Base-by-base conservation (phyloP, 495 filamentous ascomycete species). In the Penicillium herquei region DNA sequence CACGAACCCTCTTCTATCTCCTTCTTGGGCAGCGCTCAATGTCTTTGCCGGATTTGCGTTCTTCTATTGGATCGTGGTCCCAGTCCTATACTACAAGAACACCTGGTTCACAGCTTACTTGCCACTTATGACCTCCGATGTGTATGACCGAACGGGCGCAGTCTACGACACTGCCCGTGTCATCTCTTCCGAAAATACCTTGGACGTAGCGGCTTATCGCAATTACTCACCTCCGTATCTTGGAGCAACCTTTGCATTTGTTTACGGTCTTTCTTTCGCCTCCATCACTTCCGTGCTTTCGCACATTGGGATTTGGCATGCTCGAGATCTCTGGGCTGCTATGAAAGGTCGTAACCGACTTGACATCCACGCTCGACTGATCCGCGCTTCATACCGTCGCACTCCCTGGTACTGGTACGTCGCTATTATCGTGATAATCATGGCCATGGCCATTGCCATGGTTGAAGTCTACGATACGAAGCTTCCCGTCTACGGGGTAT, bases 191-290 rank as follows among this genome's bases (percentile, higher is more conserved):
- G 82, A 90, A 45, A 90, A 89, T 55, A 55, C 84, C 6, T 89
- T 94, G 50, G 87, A 94, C 62, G 71, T 78, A 34, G 81, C 81
- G 30, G 87, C 86, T 17, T 94, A 92, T 59, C 76, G 80, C n/a
- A 83, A 84, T 0, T 94, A 94, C 65, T 91, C 89, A 63, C 84
- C 88, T 35, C 87, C 91, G 1, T 94, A 88, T 62, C 73, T 92
- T 13, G 86, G 89, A 2, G 89, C 91, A 51, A 92, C 90, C 1
- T 92, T 91, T 55, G 87, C 88, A 13, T 77, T 94, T 26, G 87
- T 86, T 56, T 95, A 93, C 52, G 90, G 85, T 0, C 81, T 93
- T 18, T 89, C 91, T 44, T 95, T 95, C 64, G 90, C 90, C 2
- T 85, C 87, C 1, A 77, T 94, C 37, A 86, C 90, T 14, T 81